These are phyloP conservation scores for Cryptosporidium felis DNA, from an alignment of 169 alveolate genomes.

Conservation along the genomic window DNA sequence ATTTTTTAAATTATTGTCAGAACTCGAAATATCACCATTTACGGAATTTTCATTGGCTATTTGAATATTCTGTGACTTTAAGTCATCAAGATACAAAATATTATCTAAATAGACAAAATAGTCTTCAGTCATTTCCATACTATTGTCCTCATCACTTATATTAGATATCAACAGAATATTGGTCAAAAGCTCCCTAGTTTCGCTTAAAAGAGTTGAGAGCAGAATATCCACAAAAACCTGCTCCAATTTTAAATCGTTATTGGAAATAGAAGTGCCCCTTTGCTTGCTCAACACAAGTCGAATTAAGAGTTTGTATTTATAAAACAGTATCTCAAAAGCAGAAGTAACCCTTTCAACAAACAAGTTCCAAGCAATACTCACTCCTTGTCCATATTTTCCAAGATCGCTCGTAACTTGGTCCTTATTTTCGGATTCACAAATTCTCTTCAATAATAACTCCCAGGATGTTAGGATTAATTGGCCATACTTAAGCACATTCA, in stretches of 20 bases:
- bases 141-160: not conserved
- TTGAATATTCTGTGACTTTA: not conserved
- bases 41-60: not conserved
- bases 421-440: slow-evolving; percentile 14
- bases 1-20: not conserved
- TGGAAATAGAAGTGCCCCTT: not conserved
- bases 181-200: slow-evolving; percentile 43
- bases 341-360: not conserved
- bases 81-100: not conserved
- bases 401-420: not conserved
- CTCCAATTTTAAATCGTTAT: slow-evolving; percentile 2
- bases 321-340: slow-evolving; percentile 15
- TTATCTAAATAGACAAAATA: slow-evolving; percentile 18
- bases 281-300: slow-evolving; percentile 10
- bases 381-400: slow-evolving; percentile 32
- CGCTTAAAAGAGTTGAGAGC: slow-evolving; percentile 4
- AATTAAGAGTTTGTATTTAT: slow-evolving; percentile 37
- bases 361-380: slow-evolving; percentile 30
- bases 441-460: slow-evolving; percentile 48
- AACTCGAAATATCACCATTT: not conserved
- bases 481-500: slow-evolving; percentile 32
- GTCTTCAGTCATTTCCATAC: slow-evolving; percentile 27
- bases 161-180: slow-evolving; percentile 12
- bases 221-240: slow-evolving; percentile 15
- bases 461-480: slow-evolving; percentile 31